phyloP scores from a whole-genome alignment of 345 rosid genomes.

The Sonneratia caseolaris region DNA sequence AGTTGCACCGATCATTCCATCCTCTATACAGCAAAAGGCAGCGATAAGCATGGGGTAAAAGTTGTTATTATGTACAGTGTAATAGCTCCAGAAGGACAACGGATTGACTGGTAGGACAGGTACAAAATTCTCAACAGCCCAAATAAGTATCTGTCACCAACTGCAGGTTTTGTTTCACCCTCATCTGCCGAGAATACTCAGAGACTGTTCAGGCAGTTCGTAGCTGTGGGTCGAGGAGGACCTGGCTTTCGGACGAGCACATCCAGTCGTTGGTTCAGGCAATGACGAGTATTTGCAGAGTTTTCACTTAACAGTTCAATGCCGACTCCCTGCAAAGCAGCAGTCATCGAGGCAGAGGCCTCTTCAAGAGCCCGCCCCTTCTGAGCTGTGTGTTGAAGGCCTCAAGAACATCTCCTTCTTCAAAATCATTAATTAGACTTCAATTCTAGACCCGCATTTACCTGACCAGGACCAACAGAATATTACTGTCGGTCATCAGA shows the following conservation, averaged over 20 bases:
- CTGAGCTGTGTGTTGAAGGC: conserved; percentile 55
- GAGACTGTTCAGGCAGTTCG: neutral
- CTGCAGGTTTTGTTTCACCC: neutral
- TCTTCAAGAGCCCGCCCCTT: conserved; percentile 91
- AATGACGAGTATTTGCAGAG: neutral
- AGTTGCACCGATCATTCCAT: neutral
- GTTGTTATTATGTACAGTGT: neutral
- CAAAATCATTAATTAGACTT: conserved; percentile 67
- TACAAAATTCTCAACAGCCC: no score
- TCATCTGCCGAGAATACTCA: neutral
- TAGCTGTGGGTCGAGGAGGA: neutral
- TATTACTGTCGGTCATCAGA: neutral
- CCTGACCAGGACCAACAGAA: conserved; percentile 29
- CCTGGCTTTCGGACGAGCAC: neutral
- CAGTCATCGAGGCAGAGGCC: conserved; percentile 92
- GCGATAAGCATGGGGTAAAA: neutral
- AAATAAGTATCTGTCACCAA: neutral
- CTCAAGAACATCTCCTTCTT: conserved; percentile 66
- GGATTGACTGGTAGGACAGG: no score
- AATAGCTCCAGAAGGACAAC: neutral
- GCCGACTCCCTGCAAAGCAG: conserved; percentile 67
- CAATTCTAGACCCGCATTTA: conserved; percentile 69
- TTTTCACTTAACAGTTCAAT: conserved; percentile 19
- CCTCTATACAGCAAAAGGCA: neutral
- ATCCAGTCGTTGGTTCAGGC: neutral